Base-by-base conservation (phyloP, 1,284 basidiomycete species). In the Testicularia cyperi region DNA sequence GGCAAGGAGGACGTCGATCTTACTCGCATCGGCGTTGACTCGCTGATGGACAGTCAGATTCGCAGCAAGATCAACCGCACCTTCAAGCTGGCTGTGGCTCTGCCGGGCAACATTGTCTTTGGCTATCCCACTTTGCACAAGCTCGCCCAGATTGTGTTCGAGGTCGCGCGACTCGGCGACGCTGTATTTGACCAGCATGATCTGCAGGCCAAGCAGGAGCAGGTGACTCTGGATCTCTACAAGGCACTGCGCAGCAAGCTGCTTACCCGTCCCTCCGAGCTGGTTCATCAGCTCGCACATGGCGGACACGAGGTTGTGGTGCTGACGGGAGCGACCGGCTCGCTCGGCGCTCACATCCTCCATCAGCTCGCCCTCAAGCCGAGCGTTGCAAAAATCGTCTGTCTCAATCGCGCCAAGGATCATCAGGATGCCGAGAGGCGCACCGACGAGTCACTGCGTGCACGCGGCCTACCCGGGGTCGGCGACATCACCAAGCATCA, bases 21-120 rank as follows among this genome's bases (percentile, higher is more conserved):
- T 15, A 80, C 81, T 44, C 55, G 76, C 7, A 78, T 80, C 22
- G 84, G 83, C 19, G 78, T 85, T 27, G 82, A 84, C 68, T 85
- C 83, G 8, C 71, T 85, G 9, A 81, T 83, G 57, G 82, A 82
- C 13, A 81, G 81, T 4, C 77, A 83, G 19, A 80, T 86, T 23
- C 75, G 83, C 5, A 44, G 49, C 28, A 34, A 44, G 32, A 43
- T 63, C 9, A 44, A 63, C 27, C 53, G 54, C 9, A 33, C 45
- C 4, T 20, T 52, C 10, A 48, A 44, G 21, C 44, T 52, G 41
- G 27, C 22, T 1, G 15, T 39, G 0, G 49, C 51, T 9, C 40
- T 79, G 6, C 66, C 74, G 1, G 51, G 48, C 15, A 72, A 70
- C 63, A 72, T 82, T 10, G 80, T 82, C 6, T 82, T 80, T 44